These are phyloP conservation scores for Cytidiella melzeri DNA, from an alignment of 768 basidiomycete genomes.

Conservation along the genomic window DNA sequence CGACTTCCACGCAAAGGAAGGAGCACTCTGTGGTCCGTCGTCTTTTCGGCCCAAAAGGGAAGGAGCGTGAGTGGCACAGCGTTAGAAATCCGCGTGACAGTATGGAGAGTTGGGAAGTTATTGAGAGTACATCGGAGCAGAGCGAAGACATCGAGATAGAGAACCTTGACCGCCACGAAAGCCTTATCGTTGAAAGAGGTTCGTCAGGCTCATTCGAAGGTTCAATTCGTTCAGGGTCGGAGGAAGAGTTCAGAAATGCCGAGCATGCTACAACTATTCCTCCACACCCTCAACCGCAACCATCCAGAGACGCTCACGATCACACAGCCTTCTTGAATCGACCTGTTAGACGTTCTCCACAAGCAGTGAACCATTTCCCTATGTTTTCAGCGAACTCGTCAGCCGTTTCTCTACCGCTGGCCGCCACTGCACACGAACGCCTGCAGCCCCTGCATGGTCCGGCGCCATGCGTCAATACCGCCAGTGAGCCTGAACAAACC, in stretches of 20 bases:
- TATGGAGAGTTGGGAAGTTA: conserved; percentile 13
- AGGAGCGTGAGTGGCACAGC: conserved; percentile 16
- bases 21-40: conserved; percentile 22
- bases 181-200: neutral
- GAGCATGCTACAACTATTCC: too few relatives aligned
- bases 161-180: neutral
- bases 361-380: neutral
- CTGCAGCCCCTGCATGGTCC: too few relatives aligned
- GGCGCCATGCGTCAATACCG: neutral
- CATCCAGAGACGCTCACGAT: too few relatives aligned
- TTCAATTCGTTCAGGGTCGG: neutral
- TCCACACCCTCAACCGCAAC: too few relatives aligned
- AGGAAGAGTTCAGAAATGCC: too few relatives aligned
- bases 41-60: conserved; percentile 22
- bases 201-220: neutral
- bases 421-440: neutral
- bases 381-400: neutral
- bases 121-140: neutral
- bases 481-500: neutral
- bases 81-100: neutral
- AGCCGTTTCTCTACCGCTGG: conserved; percentile 5
- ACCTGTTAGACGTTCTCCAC: conserved; percentile 3
- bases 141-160: too few relatives aligned
- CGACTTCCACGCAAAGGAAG: conserved; percentile 35
- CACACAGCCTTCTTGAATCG: conserved; percentile 17